Conservation (phyloP, 2,329 filamentous ascomycete species). For the Bipolaris cookei region DNA sequence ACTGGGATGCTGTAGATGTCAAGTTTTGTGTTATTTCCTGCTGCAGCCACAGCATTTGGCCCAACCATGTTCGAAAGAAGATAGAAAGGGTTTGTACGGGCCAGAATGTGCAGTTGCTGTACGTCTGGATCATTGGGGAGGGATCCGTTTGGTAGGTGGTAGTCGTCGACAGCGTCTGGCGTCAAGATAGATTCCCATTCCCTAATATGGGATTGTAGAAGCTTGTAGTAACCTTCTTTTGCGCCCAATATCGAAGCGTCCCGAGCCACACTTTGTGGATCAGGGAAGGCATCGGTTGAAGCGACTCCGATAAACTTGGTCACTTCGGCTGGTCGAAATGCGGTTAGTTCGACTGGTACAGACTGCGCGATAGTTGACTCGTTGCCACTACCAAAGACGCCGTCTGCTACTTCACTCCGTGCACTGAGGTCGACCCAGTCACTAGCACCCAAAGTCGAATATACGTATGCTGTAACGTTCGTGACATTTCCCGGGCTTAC, state of each 20-base stretch:
- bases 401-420: conserved; percentile 54
- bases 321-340: conserved; percentile 61
- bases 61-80: conserved; percentile 63
- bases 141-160: conserved; percentile 61
- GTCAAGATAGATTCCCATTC: conserved; percentile 70
- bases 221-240: conserved; percentile 60
- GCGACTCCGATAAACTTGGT: conserved; percentile 73
- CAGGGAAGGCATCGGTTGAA: conserved; percentile 69
- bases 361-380: conserved; percentile 70
- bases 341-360: conserved; percentile 59
- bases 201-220: conserved; percentile 62
- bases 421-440: conserved; percentile 52
- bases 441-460: conserved; percentile 60
- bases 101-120: conserved; percentile 62
- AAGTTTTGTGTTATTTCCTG: conserved; percentile 58
- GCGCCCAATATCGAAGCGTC: conserved; percentile 60
- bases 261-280: conserved; percentile 63
- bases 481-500: conserved; percentile 67
- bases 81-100: conserved; percentile 63
- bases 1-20: conserved; percentile 70
- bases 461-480: conserved; percentile 68
- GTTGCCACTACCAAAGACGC: conserved; percentile 60
- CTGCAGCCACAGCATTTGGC: conserved; percentile 59
- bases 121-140: conserved; percentile 64
- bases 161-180: conserved; percentile 67